Base-by-base conservation (phyloP, 345 rosid genomes). In the Passiflora organensis region DNA sequence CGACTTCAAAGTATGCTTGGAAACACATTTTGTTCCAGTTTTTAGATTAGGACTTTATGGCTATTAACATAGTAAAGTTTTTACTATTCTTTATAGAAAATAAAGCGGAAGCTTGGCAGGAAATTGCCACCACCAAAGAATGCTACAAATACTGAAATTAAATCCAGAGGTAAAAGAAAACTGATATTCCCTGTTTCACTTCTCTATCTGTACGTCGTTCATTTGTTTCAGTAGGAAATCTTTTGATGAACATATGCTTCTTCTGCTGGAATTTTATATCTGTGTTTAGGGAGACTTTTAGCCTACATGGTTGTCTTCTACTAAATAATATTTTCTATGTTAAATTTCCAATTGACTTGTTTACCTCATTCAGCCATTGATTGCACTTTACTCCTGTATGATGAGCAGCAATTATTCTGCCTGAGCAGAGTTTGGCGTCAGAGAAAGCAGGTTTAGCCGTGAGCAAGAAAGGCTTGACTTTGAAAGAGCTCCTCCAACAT, bases 101-200 rank as follows among this genome's bases (percentile, higher is more conserved):
- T 91, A 39, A 87, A 85, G 76, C 72, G 97, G 37, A 89, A 93
- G 82, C 77, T 93, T 0, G 94, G 96, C 13, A 73, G 87, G 68
- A 93, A 81, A 49, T 69, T 93, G 77, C 95, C 96, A 6, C 99
- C 94, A 6, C 80, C 94, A 11, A 82, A 81, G 75, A 89, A 89
- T 71, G 80, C 89, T 1, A 93, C 99, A 0, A 80, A 82, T 77
- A 93, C 95, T 14, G 86, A 89, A 74, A 75, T 86, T 65, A 89
- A 81, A 47, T 93, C 86, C 61, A 86, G 81, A 84, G 94, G 99
- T 93, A 32, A 5, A 24, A n/a, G n/a, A n/a, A n/a, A n/a, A n/a
- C n/a, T n/a, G n/a, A n/a, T n/a, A n/a, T n/a, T n/a, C n/a, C 8
- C 8, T 28, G 3, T 8, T 28, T 28, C 34, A 8, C 34, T 28